phyloP scores from a whole-genome alignment of 768 basidiomycete genomes.

The Tricholomella constricta region DNA sequence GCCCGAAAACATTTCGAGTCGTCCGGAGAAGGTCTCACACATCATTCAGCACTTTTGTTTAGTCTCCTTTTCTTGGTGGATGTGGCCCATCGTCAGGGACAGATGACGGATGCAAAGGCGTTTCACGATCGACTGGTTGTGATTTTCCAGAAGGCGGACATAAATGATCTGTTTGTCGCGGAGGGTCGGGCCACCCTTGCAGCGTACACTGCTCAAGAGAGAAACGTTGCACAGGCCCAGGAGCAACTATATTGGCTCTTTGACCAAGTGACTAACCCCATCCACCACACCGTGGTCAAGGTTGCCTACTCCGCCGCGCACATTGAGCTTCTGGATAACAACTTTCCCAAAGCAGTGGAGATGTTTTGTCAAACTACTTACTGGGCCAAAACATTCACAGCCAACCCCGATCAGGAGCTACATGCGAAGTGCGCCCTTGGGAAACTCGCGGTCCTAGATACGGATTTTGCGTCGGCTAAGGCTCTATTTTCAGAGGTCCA shows the following conservation, averaged over 20 bases:
- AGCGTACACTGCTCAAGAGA: constrained; percentile 1
- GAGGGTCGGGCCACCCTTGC: neutral
- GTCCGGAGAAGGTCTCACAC: neutral
- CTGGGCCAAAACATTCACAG: no score
- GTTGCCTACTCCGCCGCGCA: neutral
- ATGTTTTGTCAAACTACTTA: neutral
- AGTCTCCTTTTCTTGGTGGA: neutral
- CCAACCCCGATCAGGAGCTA: no score
- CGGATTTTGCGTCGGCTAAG: neutral
- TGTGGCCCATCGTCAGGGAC: neutral
- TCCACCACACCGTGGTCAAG: neutral
- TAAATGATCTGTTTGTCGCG: neutral
- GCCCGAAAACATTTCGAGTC: constrained; percentile 5
- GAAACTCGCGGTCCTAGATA: neutral
- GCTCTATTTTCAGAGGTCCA: neutral
- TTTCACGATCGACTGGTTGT: neutral
- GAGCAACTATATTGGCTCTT: neutral
- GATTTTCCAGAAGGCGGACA: neutral
- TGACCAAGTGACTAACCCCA: neutral
- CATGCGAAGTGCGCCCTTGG: neutral
- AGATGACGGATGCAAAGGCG: neutral
- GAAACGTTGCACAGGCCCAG: neutral
- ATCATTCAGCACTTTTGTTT: no score
- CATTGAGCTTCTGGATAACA: constrained; percentile 1
- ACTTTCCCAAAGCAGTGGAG: neutral